Percentiles rank a stretch among this genome's conserved stretches.
Evolutionary conservation across 2,329 filamentous ascomycete genomes (phyloP).

Genomic region (Dryadomyces sulphureus): DNA sequence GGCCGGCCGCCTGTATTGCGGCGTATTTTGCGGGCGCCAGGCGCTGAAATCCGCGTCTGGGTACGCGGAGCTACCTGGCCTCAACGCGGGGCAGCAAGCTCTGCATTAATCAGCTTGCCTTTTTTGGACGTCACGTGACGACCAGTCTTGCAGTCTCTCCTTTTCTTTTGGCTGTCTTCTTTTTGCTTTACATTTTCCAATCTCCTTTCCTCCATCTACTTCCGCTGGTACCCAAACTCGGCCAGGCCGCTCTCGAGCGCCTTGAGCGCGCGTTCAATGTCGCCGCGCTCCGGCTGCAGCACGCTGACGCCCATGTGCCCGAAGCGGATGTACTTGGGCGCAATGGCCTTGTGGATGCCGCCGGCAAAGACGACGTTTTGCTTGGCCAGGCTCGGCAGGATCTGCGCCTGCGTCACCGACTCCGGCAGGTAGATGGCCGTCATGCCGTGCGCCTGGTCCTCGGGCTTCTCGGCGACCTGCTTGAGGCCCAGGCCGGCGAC

Average conservation of each 20-base stretch:
- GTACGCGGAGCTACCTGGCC: not conserved
- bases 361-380: conserved; percentile 90
- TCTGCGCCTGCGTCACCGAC: conserved; percentile 60
- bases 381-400: conserved; percentile 72
- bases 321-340: conserved; percentile 83
- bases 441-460: conserved; percentile 94
- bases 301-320: conserved; percentile 97
- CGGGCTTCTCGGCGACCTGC: conserved; percentile 70
- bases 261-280: conserved; percentile 72
- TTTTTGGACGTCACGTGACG: not conserved
- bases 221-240: conserved; percentile 61
- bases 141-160: too few relatives aligned
- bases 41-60: too few relatives aligned
- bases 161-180: conserved; percentile 14
- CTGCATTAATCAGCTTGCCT: too few relatives aligned
- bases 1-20: not conserved
- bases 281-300: conserved; percentile 60
- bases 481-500: conserved; percentile 69
- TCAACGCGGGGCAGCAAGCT: not conserved
- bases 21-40: not conserved
- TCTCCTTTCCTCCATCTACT: too few relatives aligned
- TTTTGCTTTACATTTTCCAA: too few relatives aligned
- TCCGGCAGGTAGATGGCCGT: conserved; percentile 94
- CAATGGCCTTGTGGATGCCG: conserved; percentile 91
- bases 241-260: conserved; percentile 59